phyloP scores from a whole-genome alignment of 306 rosid species.

The Aeschynomene evenia region DNA sequence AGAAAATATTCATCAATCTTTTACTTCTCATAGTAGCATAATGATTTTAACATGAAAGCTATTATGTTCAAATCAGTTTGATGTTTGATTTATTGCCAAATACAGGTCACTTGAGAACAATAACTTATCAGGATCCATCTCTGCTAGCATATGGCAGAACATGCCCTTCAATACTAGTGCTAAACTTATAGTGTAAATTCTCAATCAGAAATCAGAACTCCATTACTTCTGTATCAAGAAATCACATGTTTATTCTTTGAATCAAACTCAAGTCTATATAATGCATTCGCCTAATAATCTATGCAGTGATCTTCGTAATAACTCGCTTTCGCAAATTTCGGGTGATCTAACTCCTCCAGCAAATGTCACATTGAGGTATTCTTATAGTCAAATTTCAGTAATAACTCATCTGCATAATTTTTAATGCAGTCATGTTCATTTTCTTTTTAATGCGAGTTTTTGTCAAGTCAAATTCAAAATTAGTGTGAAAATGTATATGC shows the following conservation, averaged over 20 bases:
- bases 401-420: conserved; percentile 14
- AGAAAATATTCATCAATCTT: conserved; percentile 37
- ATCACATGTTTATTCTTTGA: conserved; percentile 7
- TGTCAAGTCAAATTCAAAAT: not conserved
- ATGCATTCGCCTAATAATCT: conserved; percentile 21
- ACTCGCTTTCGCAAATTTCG: conserved; percentile 42
- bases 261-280: conserved; percentile 17
- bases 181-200: conserved; percentile 57
- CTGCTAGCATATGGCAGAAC: conserved; percentile 53
- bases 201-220: not conserved
- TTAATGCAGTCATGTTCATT: not conserved
- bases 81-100: conserved; percentile 29
- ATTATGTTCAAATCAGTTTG: conserved; percentile 5
- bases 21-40: conserved; percentile 2
- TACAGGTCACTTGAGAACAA: conserved; percentile 63
- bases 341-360: conserved; percentile 49
- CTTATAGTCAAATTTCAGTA: conserved; percentile 3
- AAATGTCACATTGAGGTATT: conserved; percentile 76
- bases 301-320: conserved; percentile 73
- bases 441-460: not conserved
- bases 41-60: not conserved
- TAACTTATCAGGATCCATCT: conserved; percentile 50
- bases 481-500: not conserved
- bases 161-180: conserved; percentile 34
- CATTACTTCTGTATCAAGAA: not conserved